Evolutionary conservation across 2,329 filamentous ascomycete species (phyloP), one percentile per base, ranked within the genome.

Genomic region (Leptographium procerum): DNA sequence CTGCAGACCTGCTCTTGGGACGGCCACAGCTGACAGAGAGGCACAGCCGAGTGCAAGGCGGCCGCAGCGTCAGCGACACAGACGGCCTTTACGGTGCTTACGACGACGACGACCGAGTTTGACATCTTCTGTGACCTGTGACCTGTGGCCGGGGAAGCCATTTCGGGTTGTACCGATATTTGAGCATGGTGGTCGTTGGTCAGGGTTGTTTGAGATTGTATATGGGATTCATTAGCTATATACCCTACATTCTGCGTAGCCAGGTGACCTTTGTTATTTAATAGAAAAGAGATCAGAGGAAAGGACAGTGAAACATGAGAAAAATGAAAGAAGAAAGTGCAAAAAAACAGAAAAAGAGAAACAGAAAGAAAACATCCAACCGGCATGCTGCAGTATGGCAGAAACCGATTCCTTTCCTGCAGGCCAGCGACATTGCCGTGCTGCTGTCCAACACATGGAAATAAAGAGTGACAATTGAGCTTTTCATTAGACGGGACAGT

Each of bases 401-500:
- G n/a, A 19, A 16, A 40, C 36, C 36, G 36, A 26, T 14, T 8
- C 45, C 14, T 50, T 5, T n/a, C 48, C 26, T 10, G 28, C 47
- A 16, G 47, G 47, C 47, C 47, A 51, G 48, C 26, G 48, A 31
- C 28, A 50, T 51, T 19, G 16, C 28, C 26, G 1, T 26, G 26
- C 43, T 10, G 43, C 43, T 33, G 31, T n/a, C 40, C 16, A n/a
- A 43, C 40, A 16, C 40, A 7, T 43, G 19, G 40, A 43, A 40
- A 19, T 36, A 13, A 16, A 3, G 36, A 13, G 36, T 19, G 5
- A 10, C 31, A 33, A 10, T 16, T 16, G 34, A 40, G 29, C 56
- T 52, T 63, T 64, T 81, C 77, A 62, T 80, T 77, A 64, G 81
- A 82, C 70, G 82, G 82, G 57, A 78, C 79, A 36, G 80, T 76